Percentiles rank a stretch among this genome's conserved stretches.
Evolutionary conservation across 1,284 basidiomycete genomes (phyloP).

Genomic region (Trichosporon asahii): DNA sequence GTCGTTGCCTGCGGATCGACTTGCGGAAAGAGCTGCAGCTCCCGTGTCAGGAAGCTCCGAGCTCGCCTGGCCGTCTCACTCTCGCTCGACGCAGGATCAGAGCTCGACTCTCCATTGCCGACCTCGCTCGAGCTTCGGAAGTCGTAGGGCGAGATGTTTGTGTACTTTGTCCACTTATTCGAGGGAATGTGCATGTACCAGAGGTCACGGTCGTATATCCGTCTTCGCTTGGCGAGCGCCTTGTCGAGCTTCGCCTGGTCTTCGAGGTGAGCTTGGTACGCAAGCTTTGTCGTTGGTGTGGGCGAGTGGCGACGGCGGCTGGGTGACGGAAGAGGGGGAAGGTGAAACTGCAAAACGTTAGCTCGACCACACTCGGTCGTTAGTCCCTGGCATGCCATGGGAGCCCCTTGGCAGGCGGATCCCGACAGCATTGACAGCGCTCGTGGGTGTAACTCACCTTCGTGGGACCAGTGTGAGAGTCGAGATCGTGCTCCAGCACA

Average conservation of each 20-base stretch:
- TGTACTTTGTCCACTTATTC: constrained; percentile 73
- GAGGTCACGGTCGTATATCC: constrained; percentile 68
- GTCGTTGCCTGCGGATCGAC: constrained; percentile 66
- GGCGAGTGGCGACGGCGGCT: constrained; percentile 8
- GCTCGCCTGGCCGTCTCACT: constrained; percentile 54
- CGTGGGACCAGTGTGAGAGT: constrained; percentile 35
- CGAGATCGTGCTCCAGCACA: constrained; percentile 69
- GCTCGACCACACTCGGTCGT: constrained; percentile 41
- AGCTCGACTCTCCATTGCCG: constrained; percentile 4
- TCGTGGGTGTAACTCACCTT: constrained; percentile 36
- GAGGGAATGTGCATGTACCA: constrained; percentile 87
- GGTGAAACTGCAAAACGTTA: constrained; percentile 61
- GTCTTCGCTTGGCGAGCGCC: constrained; percentile 56
- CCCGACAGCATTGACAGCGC: background rate
- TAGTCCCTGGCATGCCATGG: background rate
- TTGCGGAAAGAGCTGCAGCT: constrained; percentile 55
- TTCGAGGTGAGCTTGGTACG: background rate
- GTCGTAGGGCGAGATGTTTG: constrained; percentile 72
- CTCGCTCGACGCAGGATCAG: background rate
- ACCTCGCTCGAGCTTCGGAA: constrained; percentile 56
- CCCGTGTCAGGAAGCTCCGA: constrained; percentile 73
- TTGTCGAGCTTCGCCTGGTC: background rate
- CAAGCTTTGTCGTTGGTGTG: constrained; percentile 10
- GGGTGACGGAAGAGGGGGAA: constrained; percentile 56
- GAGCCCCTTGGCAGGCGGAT: background rate